These are phyloP conservation scores for Microbotryum lychnidis-dioicae DNA, from an alignment of 1,284 basidiomycete genomes.

Conservation along the genomic window DNA sequence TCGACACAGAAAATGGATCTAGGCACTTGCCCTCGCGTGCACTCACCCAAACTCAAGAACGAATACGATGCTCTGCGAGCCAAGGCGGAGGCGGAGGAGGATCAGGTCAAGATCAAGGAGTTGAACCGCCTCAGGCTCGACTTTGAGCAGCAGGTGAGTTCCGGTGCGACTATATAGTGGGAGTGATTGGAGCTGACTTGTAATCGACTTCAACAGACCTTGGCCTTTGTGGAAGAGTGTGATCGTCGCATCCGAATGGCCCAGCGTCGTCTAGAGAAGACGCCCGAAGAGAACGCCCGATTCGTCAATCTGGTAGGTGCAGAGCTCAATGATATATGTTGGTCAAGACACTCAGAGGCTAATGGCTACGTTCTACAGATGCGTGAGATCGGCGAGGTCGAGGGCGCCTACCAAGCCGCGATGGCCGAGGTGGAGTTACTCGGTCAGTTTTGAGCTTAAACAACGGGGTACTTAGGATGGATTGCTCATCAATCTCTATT, in stretches of 20 bases:
- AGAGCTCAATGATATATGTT: background rate
- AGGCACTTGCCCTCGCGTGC: constrained; percentile 93
- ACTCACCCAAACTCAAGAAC: constrained; percentile 87
- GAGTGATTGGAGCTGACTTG: background rate
- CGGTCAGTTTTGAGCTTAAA: constrained; percentile 48
- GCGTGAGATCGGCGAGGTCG: constrained; percentile 98
- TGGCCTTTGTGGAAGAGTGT: constrained; percentile 94
- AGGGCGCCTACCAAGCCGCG: constrained; percentile 93
- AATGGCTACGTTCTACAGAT: constrained; percentile 51
- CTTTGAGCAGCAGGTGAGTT: constrained; percentile 27
- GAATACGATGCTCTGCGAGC: constrained; percentile 76
- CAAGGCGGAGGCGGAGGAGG: constrained; percentile 42
- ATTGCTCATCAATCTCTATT: constrained; percentile 3
- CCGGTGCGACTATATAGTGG: background rate
- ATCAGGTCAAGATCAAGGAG: constrained; percentile 24
- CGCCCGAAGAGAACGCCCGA: constrained; percentile 97
- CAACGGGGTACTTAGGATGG: background rate
- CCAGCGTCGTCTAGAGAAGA: constrained; percentile 93
- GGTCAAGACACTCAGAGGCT: background rate
- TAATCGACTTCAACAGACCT: constrained; percentile 48
- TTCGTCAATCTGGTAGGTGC: constrained; percentile 78
- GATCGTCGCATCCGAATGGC: constrained; percentile 90
- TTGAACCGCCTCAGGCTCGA: constrained; percentile 38
- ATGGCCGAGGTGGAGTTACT: constrained; percentile 96
- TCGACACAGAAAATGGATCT: constrained; percentile 91